Evolutionary conservation across 2,329 filamentous ascomycete genomes (phyloP).

Genomic region (Grosmannia huntii): DNA sequence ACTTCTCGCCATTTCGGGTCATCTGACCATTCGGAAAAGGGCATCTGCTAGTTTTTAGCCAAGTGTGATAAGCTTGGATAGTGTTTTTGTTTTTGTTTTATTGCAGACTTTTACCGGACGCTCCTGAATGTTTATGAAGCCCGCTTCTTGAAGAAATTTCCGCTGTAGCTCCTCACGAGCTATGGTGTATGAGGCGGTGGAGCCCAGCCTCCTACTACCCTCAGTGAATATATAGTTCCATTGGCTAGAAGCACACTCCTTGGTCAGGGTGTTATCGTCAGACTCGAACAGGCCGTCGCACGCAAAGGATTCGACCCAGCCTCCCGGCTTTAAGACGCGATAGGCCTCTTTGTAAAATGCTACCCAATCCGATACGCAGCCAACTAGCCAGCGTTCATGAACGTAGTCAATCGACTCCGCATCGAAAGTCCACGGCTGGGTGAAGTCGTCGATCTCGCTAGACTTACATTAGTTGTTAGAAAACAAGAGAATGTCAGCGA

Average conservation of each 20-base stretch:
- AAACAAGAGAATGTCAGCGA: neutral
- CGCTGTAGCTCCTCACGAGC: neutral
- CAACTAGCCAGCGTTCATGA: slow-evolving; percentile 39
- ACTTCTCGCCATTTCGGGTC: slow-evolving; percentile 16
- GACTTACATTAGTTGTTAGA: neutral
- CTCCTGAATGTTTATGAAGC: too few relatives aligned
- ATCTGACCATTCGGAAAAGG: slow-evolving; percentile 21
- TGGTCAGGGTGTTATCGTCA: slow-evolving; percentile 15
- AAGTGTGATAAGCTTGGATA: neutral
- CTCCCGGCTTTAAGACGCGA: slow-evolving; percentile 39
- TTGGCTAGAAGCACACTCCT: slow-evolving; percentile 11
- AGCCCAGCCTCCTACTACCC: neutral
- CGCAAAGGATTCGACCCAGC: slow-evolving; percentile 18
- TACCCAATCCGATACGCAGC: slow-evolving; percentile 38
- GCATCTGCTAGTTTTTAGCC: slow-evolving; percentile 5
- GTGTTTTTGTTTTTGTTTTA: too few relatives aligned
- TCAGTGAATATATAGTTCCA: slow-evolving; percentile 11
- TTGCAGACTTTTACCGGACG: too few relatives aligned
- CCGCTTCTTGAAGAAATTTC: too few relatives aligned
- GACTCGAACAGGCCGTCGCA: slow-evolving; percentile 7
- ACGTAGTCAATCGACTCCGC: slow-evolving; percentile 41
- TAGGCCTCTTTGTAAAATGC: slow-evolving; percentile 34
- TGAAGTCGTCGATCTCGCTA: slow-evolving; percentile 46
- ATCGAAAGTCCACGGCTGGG: slow-evolving; percentile 32
- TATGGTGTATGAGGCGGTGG: neutral